These are phyloP conservation scores for Spatholobus suberectus DNA, from an alignment of 306 rosid genomes.

Conservation along the genomic window DNA sequence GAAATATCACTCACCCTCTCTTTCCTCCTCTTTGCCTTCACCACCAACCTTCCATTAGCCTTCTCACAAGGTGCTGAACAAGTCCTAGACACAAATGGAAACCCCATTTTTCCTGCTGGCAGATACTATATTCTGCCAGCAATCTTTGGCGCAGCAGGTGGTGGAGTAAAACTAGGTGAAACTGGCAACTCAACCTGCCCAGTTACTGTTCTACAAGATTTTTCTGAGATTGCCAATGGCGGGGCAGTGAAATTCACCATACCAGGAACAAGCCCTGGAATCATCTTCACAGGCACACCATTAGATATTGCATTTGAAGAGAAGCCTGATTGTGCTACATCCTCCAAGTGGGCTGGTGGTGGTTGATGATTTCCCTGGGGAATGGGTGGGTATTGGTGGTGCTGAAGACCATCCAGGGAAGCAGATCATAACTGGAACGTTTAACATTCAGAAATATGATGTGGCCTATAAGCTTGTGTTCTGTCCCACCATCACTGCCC, in stretches of 20 bases:
- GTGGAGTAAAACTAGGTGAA: neutral
- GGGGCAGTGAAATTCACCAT: neutral
- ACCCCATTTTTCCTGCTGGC: neutral
- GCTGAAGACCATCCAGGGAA: neutral
- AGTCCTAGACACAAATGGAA: neutral
- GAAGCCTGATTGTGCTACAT: conserved; percentile 19
- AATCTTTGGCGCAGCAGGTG: neutral
- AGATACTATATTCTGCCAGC: neutral
- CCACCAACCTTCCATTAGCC: neutral
- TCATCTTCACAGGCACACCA: neutral
- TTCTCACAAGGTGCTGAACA: neutral
- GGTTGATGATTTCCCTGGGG: neutral
- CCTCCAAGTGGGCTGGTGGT: conserved; percentile 7
- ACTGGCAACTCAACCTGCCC: conserved; percentile 12
- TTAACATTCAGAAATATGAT: neutral
- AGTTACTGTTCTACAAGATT: neutral
- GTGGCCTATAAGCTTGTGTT: conserved; percentile 27
- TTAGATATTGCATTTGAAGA: neutral
- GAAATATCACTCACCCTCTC: neutral
- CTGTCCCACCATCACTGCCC: neutral
- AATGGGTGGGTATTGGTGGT: conserved; percentile 31
- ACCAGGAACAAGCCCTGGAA: neutral
- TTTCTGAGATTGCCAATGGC: neutral
- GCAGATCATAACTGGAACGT: neutral
- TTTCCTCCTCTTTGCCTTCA: neutral